These are phyloP conservation scores for Globisporangium barbulae DNA, from an alignment of 352 stramenopile species.

Conservation along the genomic window DNA sequence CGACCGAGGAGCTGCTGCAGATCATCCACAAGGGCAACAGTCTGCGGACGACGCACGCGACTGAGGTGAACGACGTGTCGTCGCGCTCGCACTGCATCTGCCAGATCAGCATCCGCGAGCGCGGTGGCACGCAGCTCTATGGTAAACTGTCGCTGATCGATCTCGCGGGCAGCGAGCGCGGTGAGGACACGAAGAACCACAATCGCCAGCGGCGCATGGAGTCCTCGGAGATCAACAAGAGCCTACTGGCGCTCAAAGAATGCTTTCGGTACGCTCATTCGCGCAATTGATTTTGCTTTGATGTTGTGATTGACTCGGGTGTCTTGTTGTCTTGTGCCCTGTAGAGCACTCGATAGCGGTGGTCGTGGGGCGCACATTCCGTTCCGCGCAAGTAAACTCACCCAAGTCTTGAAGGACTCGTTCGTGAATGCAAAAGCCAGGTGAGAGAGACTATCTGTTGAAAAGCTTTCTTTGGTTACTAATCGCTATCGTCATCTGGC, in stretches of 20 bases:
- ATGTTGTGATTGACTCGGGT: not conserved
- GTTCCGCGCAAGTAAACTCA: constrained; percentile 96
- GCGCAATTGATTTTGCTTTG: not conserved
- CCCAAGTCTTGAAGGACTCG: constrained; percentile 97
- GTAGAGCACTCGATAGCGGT: constrained; percentile 88
- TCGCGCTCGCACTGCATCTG: constrained; percentile 95
- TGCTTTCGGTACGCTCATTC: constrained; percentile 81
- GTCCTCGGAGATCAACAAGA: constrained; percentile 98
- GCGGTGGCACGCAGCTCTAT: constrained; percentile 39
- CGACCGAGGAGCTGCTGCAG: constrained; percentile 90
- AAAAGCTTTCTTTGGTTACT: not conserved
- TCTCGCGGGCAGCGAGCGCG: constrained; percentile 94
- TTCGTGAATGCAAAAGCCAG: constrained; percentile 94
- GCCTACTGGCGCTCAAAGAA: constrained; percentile 95
- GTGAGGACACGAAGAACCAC: constrained; percentile 93
- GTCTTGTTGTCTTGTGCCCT: not conserved
- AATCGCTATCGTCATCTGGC: not conserved
- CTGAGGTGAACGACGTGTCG: constrained; percentile 94
- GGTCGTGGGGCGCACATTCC: constrained; percentile 90
- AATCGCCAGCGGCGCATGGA: constrained; percentile 93
- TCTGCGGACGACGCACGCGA: constrained; percentile 94
- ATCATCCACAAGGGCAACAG: constrained; percentile 92
- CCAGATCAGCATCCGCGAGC: constrained; percentile 87
- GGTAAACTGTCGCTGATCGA: constrained; percentile 96
- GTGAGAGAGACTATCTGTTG: constrained; percentile 15